phyloP scores from a whole-genome alignment of 495 filamentous ascomycete genomes.

The Penicillium silybi region DNA sequence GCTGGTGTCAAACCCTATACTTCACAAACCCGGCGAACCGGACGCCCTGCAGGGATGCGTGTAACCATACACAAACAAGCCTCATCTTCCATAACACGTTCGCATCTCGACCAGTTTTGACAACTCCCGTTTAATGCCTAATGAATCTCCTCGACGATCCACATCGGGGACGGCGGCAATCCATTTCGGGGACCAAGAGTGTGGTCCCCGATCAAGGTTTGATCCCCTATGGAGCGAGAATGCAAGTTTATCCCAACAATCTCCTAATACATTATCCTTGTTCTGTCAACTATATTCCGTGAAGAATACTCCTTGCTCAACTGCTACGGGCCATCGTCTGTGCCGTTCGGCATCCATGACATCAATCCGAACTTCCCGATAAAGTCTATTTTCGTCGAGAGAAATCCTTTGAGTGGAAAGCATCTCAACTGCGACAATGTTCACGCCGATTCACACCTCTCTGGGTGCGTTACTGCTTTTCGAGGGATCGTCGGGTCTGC shows the following conservation, averaged over 20 bases:
- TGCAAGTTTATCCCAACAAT: neutral
- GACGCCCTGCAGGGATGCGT: neutral
- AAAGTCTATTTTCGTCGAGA: constrained; percentile 11
- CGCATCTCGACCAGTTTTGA: neutral
- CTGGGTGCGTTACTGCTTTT: constrained; percentile 54
- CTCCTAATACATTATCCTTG: neutral
- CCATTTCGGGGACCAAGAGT: constrained; percentile 12
- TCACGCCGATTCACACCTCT: constrained; percentile 54
- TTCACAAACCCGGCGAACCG: neutral
- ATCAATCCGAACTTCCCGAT: constrained; percentile 2
- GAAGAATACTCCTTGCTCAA: neutral
- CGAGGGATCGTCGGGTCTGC: constrained; percentile 48
- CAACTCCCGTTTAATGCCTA: neutral
- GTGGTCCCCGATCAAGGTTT: constrained; percentile 16
- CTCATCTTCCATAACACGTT: neutral
- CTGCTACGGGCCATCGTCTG: neutral
- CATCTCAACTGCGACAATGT: constrained; percentile 37
- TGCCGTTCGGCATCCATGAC: constrained; percentile 1
- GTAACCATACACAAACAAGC: neutral
- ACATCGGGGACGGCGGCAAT: constrained; percentile 4
- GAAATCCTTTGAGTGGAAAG: neutral
- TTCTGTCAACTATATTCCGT: neutral
- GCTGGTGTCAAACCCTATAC: neutral
- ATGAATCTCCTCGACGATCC: neutral
- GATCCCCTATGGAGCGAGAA: constrained; percentile 1